These are phyloP conservation scores for Coelastrella sp. DNA, from an alignment of 139 green algal species.

Conservation along the genomic window DNA sequence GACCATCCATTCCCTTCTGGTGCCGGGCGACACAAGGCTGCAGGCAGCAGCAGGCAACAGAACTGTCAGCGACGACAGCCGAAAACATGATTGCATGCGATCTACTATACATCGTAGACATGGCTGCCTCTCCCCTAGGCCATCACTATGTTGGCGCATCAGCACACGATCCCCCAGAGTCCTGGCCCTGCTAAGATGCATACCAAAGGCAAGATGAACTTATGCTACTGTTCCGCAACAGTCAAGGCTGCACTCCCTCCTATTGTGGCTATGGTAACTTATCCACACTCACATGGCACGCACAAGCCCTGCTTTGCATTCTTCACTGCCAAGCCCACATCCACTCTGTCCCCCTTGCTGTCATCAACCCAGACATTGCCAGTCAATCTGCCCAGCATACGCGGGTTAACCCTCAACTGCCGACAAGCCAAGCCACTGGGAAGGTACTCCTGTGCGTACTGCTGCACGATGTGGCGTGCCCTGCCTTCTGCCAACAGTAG, in stretches of 20 bases:
- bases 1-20: constrained; percentile 73
- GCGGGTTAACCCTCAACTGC: constrained; percentile 64
- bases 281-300: constrained; percentile 76
- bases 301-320: constrained; percentile 71
- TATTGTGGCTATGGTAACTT: too few species aligned
- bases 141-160: too few species aligned
- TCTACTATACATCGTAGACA: too few species aligned
- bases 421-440: constrained; percentile 44
- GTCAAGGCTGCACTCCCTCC: too few species aligned
- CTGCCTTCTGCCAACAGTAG: neutral
- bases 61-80: too few species aligned
- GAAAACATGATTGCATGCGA: constrained; percentile 13
- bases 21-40: constrained; percentile 54
- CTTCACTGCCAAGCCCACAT: constrained; percentile 89
- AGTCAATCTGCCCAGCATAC: constrained; percentile 78
- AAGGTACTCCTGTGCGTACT: constrained; percentile 64
- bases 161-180: too few species aligned
- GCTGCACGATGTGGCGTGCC: constrained; percentile 49
- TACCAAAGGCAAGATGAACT: too few species aligned
- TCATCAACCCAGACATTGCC: constrained; percentile 77
- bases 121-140: too few species aligned
- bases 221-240: too few species aligned
- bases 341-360: constrained; percentile 64
- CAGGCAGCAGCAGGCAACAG: neutral
- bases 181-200: too few species aligned